These are phyloP conservation scores for Boletus mariae DNA, from an alignment of 1,284 basidiomycete genomes.

Conservation along the genomic window DNA sequence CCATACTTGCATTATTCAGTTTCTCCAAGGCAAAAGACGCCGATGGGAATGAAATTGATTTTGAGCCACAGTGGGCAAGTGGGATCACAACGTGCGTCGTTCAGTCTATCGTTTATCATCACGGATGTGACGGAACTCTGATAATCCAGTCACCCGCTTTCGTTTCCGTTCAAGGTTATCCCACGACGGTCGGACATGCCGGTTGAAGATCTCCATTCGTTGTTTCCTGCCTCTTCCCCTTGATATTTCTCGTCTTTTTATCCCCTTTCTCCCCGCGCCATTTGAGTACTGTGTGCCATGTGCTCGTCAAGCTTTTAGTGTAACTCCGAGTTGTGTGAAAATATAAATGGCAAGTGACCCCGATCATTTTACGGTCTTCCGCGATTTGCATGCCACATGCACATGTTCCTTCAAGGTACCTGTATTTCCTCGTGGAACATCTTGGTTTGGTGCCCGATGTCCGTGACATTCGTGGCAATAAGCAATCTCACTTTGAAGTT, in stretches of 20 bases:
- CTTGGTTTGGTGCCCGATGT: background rate
- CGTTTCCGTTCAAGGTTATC: background rate
- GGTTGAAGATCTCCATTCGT: background rate
- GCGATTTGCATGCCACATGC: background rate
- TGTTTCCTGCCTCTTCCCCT: background rate
- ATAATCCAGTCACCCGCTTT: background rate
- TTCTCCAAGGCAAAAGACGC: background rate
- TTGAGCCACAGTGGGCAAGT: background rate
- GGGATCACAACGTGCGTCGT: background rate
- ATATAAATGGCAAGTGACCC: background rate
- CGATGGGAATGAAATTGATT: background rate
- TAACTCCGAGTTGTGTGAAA: background rate
- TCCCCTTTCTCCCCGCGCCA: background rate
- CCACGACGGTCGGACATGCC: background rate
- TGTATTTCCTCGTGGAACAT: background rate
- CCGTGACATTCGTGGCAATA: background rate
- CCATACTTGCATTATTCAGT: background rate
- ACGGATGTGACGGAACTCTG: background rate
- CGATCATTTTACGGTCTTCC: no score
- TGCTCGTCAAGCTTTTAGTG: no score
- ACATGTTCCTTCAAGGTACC: no score
- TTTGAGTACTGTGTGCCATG: background rate
- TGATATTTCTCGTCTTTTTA: background rate
- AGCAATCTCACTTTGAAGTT: background rate
- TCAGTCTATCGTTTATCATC: background rate